These are phyloP conservation scores for Daldinia bambusicola DNA, from an alignment of 495 filamentous ascomycete genomes.

Conservation along the genomic window DNA sequence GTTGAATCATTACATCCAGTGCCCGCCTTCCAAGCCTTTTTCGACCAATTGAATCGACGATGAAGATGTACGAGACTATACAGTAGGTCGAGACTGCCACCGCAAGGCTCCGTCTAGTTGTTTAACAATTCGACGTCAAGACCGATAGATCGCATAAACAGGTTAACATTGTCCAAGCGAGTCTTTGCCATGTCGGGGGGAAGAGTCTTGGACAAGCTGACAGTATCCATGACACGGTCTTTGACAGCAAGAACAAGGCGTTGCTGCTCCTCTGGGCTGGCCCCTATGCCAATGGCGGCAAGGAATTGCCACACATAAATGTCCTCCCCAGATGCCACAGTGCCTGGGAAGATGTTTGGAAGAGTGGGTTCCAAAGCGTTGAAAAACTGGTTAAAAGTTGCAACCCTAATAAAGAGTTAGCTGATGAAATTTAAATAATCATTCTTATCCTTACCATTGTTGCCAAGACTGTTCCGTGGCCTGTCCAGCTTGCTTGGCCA, in stretches of 20 bases:
- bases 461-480: slow-evolving; percentile 78
- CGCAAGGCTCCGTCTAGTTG: slow-evolving; percentile 53
- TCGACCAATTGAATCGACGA: neutral
- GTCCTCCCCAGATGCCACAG: slow-evolving; percentile 83
- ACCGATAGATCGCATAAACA: slow-evolving; percentile 98
- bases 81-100: neutral
- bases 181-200: slow-evolving; percentile 83
- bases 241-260: slow-evolving; percentile 93
- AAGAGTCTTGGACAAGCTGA: slow-evolving; percentile 84
- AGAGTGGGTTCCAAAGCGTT: slow-evolving; percentile 84
- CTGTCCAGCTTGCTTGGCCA: slow-evolving; percentile 81
- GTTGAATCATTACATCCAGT: slow-evolving; percentile 11
- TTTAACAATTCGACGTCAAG: slow-evolving; percentile 94
- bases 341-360: slow-evolving; percentile 84
- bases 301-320: slow-evolving; percentile 98
- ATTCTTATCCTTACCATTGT: slow-evolving; percentile 71
- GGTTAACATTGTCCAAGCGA: slow-evolving; percentile 89
- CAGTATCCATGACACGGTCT: slow-evolving; percentile 97
- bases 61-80: slow-evolving; percentile 2
- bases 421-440: neutral
- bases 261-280: slow-evolving; percentile 92
- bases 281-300: slow-evolving; percentile 90
- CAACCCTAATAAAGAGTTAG: slow-evolving; percentile 55
- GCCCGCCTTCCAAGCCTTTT: neutral
- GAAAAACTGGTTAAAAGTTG: slow-evolving; percentile 84